These are phyloP conservation scores for Sclerotinia glacialis DNA, from an alignment of 2,329 filamentous ascomycete genomes.

Conservation along the genomic window DNA sequence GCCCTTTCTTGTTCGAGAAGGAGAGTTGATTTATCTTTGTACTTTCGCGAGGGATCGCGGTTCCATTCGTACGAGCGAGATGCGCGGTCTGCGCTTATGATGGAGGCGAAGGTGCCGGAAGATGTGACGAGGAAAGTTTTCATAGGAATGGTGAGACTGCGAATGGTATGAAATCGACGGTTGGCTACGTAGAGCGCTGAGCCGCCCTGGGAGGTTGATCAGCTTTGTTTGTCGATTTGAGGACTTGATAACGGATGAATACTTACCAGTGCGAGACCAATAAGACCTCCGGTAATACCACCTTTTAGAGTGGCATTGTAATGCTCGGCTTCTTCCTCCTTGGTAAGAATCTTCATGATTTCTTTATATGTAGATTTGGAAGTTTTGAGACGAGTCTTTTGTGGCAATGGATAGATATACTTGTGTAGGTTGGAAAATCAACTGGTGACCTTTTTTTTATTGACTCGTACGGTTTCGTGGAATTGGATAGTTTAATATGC, in stretches of 20 bases:
- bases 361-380: background rate
- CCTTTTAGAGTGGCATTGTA: slow-evolving; percentile 79
- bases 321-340: slow-evolving; percentile 87
- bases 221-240: slow-evolving; percentile 13
- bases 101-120: slow-evolving; percentile 77
- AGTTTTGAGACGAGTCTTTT: background rate
- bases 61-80: slow-evolving; percentile 68
- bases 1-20: slow-evolving; percentile 27
- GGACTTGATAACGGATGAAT: background rate
- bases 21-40: slow-evolving; percentile 35
- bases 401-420: background rate
- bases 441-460: background rate
- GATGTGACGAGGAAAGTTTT: slow-evolving; percentile 87
- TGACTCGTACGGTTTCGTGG: background rate
- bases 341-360: slow-evolving; percentile 89
- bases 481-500: slow-evolving; percentile 4
- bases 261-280: slow-evolving; percentile 69
- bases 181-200: slow-evolving; percentile 63
- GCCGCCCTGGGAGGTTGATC: slow-evolving; percentile 29
- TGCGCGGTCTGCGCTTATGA: slow-evolving; percentile 77
- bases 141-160: slow-evolving; percentile 81
- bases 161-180: slow-evolving; percentile 73
- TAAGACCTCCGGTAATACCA: slow-evolving; percentile 67
- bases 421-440: background rate
- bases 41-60: slow-evolving; percentile 41